A percentile compares a stretch with the other conserved stretches of the same genome.
phyloP scores from a whole-genome alignment of 108 stramenopile species.

The Cyclotella kingstonii region DNA sequence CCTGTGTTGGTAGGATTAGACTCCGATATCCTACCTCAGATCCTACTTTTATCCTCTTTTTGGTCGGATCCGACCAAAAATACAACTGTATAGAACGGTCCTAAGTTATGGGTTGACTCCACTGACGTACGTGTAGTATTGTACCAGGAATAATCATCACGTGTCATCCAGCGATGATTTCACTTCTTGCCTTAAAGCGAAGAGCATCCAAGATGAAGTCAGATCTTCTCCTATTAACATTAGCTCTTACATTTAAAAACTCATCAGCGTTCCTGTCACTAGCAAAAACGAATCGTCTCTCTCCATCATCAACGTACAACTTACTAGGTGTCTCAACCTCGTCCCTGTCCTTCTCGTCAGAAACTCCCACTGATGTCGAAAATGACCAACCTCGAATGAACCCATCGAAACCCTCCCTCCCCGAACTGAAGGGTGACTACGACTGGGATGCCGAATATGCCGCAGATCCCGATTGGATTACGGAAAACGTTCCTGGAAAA shows the following conservation, averaged over 20 bases:
- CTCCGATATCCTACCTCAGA: too few relatives aligned
- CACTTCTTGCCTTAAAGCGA: too few relatives aligned
- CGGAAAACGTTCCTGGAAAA: conserved; percentile 83
- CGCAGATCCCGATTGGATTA: conserved; percentile 82
- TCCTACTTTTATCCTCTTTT: too few relatives aligned
- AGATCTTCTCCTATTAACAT: too few relatives aligned
- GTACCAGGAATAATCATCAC: too few relatives aligned
- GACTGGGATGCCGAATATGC: conserved; percentile 86
- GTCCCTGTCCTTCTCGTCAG: neutral
- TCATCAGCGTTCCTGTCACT: conserved; percentile 1
- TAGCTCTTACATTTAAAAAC: neutral
- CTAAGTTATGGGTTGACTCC: too few relatives aligned
- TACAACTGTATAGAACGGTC: too few relatives aligned
- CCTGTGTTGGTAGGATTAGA: too few relatives aligned
- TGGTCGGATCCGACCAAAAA: too few relatives aligned
- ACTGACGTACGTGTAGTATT: too few relatives aligned
- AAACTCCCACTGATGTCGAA: conserved; percentile 14
- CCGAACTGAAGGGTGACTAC: conserved; percentile 83
- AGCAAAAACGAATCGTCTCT: neutral
- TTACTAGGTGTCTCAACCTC: neutral
- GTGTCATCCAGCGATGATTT: too few relatives aligned
- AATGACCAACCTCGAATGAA: conserved; percentile 57
- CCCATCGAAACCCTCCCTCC: conserved; percentile 71
- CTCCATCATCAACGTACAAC: neutral
- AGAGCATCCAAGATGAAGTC: too few relatives aligned